Base-by-base conservation (phyloP, 2,329 filamentous ascomycete species). In the Coniochaeta sp. region DNA sequence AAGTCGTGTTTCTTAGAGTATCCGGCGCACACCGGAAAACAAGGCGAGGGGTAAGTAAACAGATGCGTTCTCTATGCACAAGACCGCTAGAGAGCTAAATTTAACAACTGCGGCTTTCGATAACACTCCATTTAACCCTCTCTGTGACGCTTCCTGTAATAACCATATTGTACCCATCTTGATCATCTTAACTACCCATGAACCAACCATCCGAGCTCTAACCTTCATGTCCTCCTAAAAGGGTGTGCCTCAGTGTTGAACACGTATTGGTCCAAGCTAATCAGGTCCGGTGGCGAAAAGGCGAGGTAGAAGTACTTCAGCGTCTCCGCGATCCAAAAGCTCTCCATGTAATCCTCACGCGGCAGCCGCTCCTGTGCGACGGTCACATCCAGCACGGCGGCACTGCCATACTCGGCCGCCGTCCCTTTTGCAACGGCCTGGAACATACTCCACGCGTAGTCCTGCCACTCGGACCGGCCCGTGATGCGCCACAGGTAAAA, bases 271-370 rank as follows among this genome's bases (percentile, higher is more conserved):
- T 90, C 85, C 58, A 89, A 67, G 64, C 76, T 84, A 32, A 87
- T 70, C 24, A 81, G 61, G 18, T 75, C 71, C 3, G 81, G 77
- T 51, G 86, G 79, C 50, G 79, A 81, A 57, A 88, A 90, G 28
- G 87, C 76, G 52, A 89, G 66, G 58, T 85, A 89, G 54, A 89
- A 88, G 60, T 89, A 89, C 67, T 89, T 90, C 56, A 88, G 65
- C 33, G 85, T 90, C 70, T 89, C 86, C 6, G 82, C 82, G 59
- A 86, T 71, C 83, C 86, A 90, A 62, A 88, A 89, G 50, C 72
- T 75, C 60, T 65, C 63, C 63, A 65, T 66, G 10, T 62, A 63
- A 28, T 65, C 81, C 57, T 79, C 61, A 47, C 71, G 56, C 30
- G 50, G 42, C 20, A 61, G 46, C 8, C 53, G 70, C 52, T 55